Evolutionary conservation across 106 monocot genomes (phyloP), one percentile per base, ranked within the genome.

Genomic region (Triglochin maritima): DNA sequence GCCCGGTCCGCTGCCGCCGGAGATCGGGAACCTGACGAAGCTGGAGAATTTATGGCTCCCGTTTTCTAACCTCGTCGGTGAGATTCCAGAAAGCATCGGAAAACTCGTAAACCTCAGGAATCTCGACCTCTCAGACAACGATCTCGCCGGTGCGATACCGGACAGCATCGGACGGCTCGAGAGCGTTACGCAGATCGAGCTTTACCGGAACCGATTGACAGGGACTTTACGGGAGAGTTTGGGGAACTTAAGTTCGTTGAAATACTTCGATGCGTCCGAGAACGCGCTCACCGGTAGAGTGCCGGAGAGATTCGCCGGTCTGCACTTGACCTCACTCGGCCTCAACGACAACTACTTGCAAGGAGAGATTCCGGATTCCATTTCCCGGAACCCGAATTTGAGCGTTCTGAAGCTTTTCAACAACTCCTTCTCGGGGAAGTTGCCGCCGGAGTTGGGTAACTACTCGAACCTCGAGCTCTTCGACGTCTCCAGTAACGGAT

Each of bases 391-490:
- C 57, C 82, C 73, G 7, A 82, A 71, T 8, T 60, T 86, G 9
- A 5, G 50, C 45, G 43, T 17, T 4, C 67, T 86, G 64, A 86
- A 86, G 82, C 76, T 86, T 29, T 86, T 86, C 79, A 82, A 80
- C 74, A 86, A 86, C 68, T 76, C 65, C 45, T 80, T 82, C 70
- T 74, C 78, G 11, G 86, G 86, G 5, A 59, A 59, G 49, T 5
- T 86, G 1, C 86, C 86, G 16, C 6, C 3, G 49, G 76, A 77
- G 10, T 73, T 86, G 2, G 82, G 86, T n/a, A 61, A 59, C 29
- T 62, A 79, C 44, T 82, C 82, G 2, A 46, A 77, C 44, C 52
- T 82, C 3, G 48, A 49, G 41, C n/a, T 49, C 4, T 55, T 86
- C 49, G 86, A 86, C 56, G 64, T 80, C 9, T 79, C 86, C 2